Evolutionary conservation across 345 rosid genomes (phyloP).

Genomic region (Diplotaxis tenuifolia): DNA sequence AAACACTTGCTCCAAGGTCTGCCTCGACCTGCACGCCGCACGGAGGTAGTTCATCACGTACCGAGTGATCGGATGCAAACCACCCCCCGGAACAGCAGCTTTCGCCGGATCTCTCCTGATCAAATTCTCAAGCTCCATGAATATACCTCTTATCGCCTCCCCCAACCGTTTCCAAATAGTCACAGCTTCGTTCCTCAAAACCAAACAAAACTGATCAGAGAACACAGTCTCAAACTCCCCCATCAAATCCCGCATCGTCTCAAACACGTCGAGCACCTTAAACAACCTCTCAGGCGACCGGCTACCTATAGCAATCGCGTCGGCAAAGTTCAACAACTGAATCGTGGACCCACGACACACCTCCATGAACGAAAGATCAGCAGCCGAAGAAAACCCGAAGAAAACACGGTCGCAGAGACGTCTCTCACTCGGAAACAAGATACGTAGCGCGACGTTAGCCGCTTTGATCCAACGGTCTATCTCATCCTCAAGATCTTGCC

Average conservation of each 20-base stretch:
- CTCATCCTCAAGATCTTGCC: constrained; percentile 78
- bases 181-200: constrained; percentile 68
- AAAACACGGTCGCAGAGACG: constrained; percentile 85
- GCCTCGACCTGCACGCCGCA: constrained; percentile 76
- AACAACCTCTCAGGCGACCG: constrained; percentile 86
- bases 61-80: constrained; percentile 82
- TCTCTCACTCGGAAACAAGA: constrained; percentile 89
- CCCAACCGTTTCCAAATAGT: constrained; percentile 78
- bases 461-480: constrained; percentile 91
- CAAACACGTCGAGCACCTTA: constrained; percentile 82
- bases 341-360: constrained; percentile 75
- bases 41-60: constrained; percentile 87
- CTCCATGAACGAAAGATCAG: constrained; percentile 89
- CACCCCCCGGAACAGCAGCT: constrained; percentile 77
- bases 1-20: constrained; percentile 71
- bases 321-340: constrained; percentile 73
- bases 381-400: constrained; percentile 60
- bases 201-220: constrained; percentile 68
- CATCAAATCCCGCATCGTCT: constrained; percentile 73
- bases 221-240: constrained; percentile 70
- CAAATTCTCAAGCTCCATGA: constrained; percentile 90
- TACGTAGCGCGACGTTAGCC: constrained; percentile 61
- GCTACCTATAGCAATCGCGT: constrained; percentile 68
- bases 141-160: constrained; percentile 73
- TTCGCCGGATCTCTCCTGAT: constrained; percentile 82